These are phyloP conservation scores for Cyclotella baltica DNA, from an alignment of 108 stramenopile species.

Conservation along the genomic window DNA sequence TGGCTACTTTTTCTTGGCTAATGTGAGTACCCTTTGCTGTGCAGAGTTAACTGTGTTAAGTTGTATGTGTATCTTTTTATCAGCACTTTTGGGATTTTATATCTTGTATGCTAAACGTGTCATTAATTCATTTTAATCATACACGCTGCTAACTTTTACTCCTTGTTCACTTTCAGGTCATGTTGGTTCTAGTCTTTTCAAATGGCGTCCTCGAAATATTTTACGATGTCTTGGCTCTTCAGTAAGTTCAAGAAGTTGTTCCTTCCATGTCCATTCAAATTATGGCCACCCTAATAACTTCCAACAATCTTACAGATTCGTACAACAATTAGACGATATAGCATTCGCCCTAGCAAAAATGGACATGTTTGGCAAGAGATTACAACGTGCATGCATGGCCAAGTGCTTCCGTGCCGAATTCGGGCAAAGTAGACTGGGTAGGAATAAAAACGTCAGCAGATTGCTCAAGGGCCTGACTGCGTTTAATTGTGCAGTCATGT, in stretches of 20 bases:
- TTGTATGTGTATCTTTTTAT: neutral
- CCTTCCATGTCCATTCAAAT: neutral
- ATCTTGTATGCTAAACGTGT: too few relatives aligned
- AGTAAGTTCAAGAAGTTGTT: neutral
- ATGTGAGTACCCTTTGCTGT: too few relatives aligned
- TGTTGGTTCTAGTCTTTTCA: too few relatives aligned
- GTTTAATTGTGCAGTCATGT: neutral
- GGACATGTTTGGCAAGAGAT: too few relatives aligned
- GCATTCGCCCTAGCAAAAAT: too few relatives aligned
- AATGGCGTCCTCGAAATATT: too few relatives aligned
- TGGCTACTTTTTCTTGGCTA: neutral
- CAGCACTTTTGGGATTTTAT: neutral
- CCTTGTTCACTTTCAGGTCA: too few relatives aligned
- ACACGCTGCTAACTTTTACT: too few relatives aligned
- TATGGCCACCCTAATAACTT: neutral
- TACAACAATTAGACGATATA: too few relatives aligned
- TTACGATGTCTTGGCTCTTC: too few relatives aligned
- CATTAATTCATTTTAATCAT: too few relatives aligned
- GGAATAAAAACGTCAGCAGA: neutral
- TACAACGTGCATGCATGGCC: too few relatives aligned
- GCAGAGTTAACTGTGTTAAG: neutral
- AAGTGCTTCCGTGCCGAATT: neutral
- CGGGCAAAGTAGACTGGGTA: neutral
- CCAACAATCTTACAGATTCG: neutral
- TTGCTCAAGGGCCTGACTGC: neutral